Percentiles rank a stretch among this genome's conserved stretches.
Evolutionary conservation across 805 yeast genomes (phyloP).

Genomic region (Teunomyces panamensis): DNA sequence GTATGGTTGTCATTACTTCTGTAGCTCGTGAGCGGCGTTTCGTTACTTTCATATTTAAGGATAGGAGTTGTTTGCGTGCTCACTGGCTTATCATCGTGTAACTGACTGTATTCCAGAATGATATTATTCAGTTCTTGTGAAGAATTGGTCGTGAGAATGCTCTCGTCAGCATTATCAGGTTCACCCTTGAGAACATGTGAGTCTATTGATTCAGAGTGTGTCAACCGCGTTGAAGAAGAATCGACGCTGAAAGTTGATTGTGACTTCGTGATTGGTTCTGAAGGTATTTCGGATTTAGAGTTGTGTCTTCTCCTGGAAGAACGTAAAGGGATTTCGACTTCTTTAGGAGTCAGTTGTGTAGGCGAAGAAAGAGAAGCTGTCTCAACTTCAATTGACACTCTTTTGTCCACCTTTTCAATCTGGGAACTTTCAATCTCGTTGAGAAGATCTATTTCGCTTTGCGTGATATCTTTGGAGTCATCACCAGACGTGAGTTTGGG

Average conservation of each 20-base stretch:
- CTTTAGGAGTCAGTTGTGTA: neutral
- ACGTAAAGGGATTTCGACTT: constrained; percentile 19
- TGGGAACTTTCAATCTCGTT: neutral
- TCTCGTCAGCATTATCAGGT: neutral
- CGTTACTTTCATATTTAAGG: neutral
- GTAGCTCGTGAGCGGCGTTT: constrained; percentile 1
- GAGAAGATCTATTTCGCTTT: constrained; percentile 2
- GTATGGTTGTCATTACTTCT: constrained; percentile 5
- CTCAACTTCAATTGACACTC: constrained; percentile 1
- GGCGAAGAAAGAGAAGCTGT: constrained; percentile 1
- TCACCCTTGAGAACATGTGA: neutral
- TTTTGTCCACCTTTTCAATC: neutral
- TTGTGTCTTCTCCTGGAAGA: constrained; percentile 19
- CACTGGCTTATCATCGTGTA: neutral
- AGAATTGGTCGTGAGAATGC: neutral
- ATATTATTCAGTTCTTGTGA: constrained; percentile 1
- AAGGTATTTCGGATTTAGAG: constrained; percentile 6
- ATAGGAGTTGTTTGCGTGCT: neutral
- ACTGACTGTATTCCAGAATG: constrained; percentile 1
- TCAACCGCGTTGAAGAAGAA: neutral
- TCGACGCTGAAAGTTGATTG: neutral
- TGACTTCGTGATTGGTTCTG: neutral
- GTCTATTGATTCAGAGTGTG: constrained; percentile 2
- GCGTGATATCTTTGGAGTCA: neutral
- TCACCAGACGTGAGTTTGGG: neutral